Conservation (phyloP, 306 rosid species). For the Dalbergia cochinchinensis region DNA sequence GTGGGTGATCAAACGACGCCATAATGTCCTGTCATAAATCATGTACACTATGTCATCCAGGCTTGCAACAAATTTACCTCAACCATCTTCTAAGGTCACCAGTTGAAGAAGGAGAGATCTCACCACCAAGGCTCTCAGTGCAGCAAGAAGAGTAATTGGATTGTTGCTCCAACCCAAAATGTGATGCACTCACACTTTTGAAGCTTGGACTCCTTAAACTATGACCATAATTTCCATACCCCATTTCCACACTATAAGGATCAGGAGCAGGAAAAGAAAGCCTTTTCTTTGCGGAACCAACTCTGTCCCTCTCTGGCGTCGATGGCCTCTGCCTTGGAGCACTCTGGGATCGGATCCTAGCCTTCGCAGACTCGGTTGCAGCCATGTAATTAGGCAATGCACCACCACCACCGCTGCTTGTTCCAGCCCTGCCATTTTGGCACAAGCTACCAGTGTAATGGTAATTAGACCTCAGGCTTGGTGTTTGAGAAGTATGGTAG, state of each 20-base stretch:
- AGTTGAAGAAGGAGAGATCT: slow-evolving; percentile 91
- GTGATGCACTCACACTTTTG: slow-evolving; percentile 74
- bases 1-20: no score
- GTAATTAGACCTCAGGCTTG: slow-evolving; percentile 85
- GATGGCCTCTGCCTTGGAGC: slow-evolving; percentile 93
- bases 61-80: slow-evolving; percentile 65
- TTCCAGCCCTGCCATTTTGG: slow-evolving; percentile 61
- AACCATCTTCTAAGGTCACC: slow-evolving; percentile 87
- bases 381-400: slow-evolving; percentile 97
- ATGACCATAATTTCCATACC: slow-evolving; percentile 70
- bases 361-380: slow-evolving; percentile 95
- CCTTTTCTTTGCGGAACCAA: slow-evolving; percentile 86
- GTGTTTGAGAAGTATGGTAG: slow-evolving; percentile 78
- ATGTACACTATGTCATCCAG: slow-evolving; percentile 2
- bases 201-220: slow-evolving; percentile 92
- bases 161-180: slow-evolving; percentile 76
- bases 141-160: slow-evolving; percentile 96
- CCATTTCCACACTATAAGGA: slow-evolving; percentile 58
- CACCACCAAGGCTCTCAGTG: slow-evolving; percentile 88
- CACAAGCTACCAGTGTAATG: slow-evolving; percentile 64
- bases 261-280: slow-evolving; percentile 91
- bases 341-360: slow-evolving; percentile 87
- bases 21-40: no score
- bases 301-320: slow-evolving; percentile 88
- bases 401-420: slow-evolving; percentile 49